Percentiles rank a stretch among this genome's conserved stretches.
These are phyloP conservation scores for Vinca major DNA, from an alignment of 305 asterid genomes.

Conservation along the genomic window DNA sequence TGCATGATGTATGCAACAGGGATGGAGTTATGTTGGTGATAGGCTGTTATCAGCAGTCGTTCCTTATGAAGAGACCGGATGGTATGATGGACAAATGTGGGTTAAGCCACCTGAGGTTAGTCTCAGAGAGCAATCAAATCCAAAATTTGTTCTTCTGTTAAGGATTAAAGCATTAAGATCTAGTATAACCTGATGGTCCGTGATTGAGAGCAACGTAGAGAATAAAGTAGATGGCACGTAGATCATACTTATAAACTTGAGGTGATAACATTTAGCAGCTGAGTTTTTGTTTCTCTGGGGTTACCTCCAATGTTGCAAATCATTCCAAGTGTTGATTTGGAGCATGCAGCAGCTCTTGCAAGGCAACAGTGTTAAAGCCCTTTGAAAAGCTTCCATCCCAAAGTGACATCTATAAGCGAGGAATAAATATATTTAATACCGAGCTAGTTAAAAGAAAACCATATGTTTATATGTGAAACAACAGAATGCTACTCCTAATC, in stretches of 20 bases:
- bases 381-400: neutral
- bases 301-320: neutral
- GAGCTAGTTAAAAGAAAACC: neutral
- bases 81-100: conserved; percentile 99
- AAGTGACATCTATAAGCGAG: neutral
- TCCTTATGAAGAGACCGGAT: conserved; percentile 92
- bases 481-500: too few species aligned
- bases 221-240: neutral
- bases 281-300: neutral
- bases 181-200: neutral
- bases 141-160: neutral
- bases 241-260: neutral
- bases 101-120: conserved; percentile 95
- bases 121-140: neutral
- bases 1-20: conserved; percentile 29
- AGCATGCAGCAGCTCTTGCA: neutral
- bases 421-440: neutral
- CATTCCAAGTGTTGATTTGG: neutral
- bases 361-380: neutral
- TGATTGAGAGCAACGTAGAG: conserved; percentile 1
- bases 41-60: conserved; percentile 81
- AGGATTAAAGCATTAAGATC: neutral
- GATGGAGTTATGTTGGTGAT: conserved; percentile 95
- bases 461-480: neutral
- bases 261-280: neutral